Conservation (phyloP, 23 red algal species). For the Gracilaria domingensis region DNA sequence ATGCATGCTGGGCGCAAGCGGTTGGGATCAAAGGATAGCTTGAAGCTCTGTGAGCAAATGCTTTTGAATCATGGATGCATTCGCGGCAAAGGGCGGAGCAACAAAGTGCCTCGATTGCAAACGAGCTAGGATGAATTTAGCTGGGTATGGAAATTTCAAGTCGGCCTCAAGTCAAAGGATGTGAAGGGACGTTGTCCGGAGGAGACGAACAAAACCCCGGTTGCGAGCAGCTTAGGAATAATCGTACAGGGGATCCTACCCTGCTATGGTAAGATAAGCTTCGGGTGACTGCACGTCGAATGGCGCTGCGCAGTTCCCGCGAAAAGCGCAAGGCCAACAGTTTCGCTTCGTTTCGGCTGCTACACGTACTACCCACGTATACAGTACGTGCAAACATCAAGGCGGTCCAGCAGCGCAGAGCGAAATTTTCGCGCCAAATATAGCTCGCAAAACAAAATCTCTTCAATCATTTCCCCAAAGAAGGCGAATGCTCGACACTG, state of each 20-base stretch:
- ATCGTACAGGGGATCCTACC: no score
- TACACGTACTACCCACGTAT: no score
- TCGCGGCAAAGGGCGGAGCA: neutral
- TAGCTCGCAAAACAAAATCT: neutral
- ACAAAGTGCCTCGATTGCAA: neutral
- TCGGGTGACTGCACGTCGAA: no score
- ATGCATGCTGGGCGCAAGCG: slow-evolving; percentile 63
- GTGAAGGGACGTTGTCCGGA: neutral
- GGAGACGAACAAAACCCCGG: no score
- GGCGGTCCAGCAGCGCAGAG: neutral
- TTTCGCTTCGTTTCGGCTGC: slow-evolving; percentile 18
- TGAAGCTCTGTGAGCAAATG: neutral
- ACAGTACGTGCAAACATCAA: no score
- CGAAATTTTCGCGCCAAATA: slow-evolving; percentile 25
- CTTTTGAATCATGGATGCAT: neutral
- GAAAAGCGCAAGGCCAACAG: neutral
- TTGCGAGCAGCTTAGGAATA: no score
- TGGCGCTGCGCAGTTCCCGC: slow-evolving; percentile 26
- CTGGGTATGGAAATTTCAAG: neutral
- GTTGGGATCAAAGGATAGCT: neutral
- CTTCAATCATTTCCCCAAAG: neutral
- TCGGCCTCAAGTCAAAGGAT: neutral
- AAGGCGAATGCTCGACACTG: neutral
- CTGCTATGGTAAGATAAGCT: no score
- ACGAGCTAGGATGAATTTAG: neutral